Evolutionary conservation across 306 rosid species (phyloP).

Genomic region (Quercus ilex): DNA sequence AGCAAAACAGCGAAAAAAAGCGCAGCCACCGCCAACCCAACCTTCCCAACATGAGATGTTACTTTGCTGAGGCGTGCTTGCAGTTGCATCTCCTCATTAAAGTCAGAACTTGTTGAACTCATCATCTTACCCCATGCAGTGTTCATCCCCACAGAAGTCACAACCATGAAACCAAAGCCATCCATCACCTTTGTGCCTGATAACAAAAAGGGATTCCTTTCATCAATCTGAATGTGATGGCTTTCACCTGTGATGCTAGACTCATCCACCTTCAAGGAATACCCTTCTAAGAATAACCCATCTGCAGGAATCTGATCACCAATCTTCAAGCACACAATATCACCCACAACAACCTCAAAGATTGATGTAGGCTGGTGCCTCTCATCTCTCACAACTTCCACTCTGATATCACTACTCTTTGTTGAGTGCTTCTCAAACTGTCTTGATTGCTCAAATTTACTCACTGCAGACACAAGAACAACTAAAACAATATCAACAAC

Average conservation of each 20-base stretch:
- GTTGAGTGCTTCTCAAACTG: constrained; percentile 23
- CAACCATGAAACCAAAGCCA: constrained; percentile 25
- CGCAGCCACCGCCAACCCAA: constrained; percentile 6
- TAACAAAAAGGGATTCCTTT: constrained; percentile 16
- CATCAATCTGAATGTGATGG: constrained; percentile 4
- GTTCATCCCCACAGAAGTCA: constrained; percentile 25
- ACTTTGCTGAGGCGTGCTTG: constrained; percentile 17
- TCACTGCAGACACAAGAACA: constrained; percentile 13
- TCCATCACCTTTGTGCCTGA: constrained; percentile 26
- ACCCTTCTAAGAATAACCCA: constrained; percentile 19
- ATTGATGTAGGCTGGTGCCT: constrained; percentile 4
- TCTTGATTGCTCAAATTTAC: constrained; percentile 22
- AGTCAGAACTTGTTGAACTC: constrained; percentile 3
- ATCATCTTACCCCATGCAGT: constrained; percentile 26
- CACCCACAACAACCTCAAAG: constrained; percentile 21
- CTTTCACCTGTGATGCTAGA: constrained; percentile 27
- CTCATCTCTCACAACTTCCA: constrained; percentile 21
- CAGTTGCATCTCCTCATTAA: constrained; percentile 1
- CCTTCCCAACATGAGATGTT: constrained; percentile 8
- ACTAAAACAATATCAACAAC: constrained; percentile 9
- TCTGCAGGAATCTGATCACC: constrained; percentile 29
- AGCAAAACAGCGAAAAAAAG: constrained; percentile 11
- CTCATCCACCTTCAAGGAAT: constrained; percentile 23
- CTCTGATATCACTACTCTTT: constrained; percentile 1
- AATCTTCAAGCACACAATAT: constrained; percentile 18